These are phyloP conservation scores for Mallotus nudiflorus DNA, from an alignment of 345 rosid species.

Conservation along the genomic window DNA sequence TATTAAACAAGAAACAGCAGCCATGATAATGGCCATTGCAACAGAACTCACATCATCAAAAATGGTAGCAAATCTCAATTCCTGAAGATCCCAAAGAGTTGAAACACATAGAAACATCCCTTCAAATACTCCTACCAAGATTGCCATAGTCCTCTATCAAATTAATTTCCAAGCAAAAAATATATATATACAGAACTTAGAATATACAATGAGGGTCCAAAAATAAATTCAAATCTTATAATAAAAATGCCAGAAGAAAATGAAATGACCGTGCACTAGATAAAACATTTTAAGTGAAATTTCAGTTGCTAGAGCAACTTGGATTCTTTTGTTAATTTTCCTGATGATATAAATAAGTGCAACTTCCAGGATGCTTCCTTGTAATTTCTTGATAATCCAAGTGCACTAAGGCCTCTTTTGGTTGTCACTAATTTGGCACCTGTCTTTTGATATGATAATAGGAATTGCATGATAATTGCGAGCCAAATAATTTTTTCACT, in stretches of 20 bases:
- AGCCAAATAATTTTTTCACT: too few species aligned
- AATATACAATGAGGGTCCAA: background rate
- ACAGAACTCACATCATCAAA: conserved; percentile 43
- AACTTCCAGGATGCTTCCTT: conserved; percentile 44
- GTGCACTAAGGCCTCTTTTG: too few species aligned
- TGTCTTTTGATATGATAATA: too few species aligned
- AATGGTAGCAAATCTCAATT: conserved; percentile 43
- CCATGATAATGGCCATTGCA: conserved; percentile 35
- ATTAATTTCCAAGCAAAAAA: background rate
- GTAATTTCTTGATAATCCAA: conserved; percentile 10
- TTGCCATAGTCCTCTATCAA: conserved; percentile 25
- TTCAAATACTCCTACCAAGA: conserved; percentile 33
- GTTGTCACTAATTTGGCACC: too few species aligned
- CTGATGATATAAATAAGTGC: background rate
- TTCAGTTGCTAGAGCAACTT: background rate
- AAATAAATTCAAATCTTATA: background rate
- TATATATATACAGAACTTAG: background rate
- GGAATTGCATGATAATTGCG: too few species aligned
- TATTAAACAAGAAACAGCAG: conserved; percentile 44
- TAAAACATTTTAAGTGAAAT: background rate
- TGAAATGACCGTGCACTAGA: background rate
- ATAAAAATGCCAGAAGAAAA: background rate
- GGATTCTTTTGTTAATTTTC: background rate
- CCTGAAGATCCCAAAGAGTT: conserved; percentile 63
- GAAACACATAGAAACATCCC: conserved; percentile 40